Evolutionary conservation across 768 basidiomycete species (phyloP).

Genomic region (Lactarius trivialis): DNA sequence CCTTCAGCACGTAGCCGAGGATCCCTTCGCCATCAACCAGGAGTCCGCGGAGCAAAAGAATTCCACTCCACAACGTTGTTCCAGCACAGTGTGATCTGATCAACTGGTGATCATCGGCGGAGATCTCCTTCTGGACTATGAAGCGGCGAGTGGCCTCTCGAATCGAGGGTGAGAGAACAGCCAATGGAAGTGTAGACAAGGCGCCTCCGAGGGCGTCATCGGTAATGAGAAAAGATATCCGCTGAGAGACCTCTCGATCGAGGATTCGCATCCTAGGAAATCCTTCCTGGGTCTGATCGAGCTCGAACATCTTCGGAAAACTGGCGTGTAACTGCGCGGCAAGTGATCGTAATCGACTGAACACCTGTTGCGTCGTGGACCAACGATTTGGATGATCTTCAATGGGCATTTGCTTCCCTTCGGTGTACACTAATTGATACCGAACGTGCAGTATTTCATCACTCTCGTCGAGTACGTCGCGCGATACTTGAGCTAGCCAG

Average conservation of each 20-base stretch:
- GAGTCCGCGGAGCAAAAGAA: too few relatives aligned
- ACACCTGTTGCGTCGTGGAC: too few relatives aligned
- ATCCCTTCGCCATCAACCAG: too few relatives aligned
- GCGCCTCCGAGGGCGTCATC: constrained; percentile 4
- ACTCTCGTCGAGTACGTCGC: too few relatives aligned
- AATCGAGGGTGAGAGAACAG: too few relatives aligned
- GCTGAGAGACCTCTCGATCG: neutral
- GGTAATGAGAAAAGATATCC: neutral
- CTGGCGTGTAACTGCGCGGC: constrained; percentile 4
- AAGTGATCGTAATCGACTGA: constrained; percentile 28
- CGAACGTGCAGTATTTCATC: too few relatives aligned
- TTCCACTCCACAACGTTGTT: too few relatives aligned
- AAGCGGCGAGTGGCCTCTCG: too few relatives aligned
- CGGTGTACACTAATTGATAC: constrained; percentile 45
- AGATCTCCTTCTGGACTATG: constrained; percentile 1
- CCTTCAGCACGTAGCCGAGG: constrained; percentile 31
- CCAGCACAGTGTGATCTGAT: neutral
- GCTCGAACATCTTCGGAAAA: neutral
- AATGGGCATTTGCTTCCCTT: constrained; percentile 33
- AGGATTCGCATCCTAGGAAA: constrained; percentile 11
- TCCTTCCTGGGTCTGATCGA: neutral
- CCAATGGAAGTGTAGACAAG: too few relatives aligned
- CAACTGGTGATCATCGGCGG: neutral
- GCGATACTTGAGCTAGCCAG: neutral
- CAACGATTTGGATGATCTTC: constrained; percentile 37